Conservation (phyloP, 1,284 basidiomycete species). For the Pyrrhoderma noxium region DNA sequence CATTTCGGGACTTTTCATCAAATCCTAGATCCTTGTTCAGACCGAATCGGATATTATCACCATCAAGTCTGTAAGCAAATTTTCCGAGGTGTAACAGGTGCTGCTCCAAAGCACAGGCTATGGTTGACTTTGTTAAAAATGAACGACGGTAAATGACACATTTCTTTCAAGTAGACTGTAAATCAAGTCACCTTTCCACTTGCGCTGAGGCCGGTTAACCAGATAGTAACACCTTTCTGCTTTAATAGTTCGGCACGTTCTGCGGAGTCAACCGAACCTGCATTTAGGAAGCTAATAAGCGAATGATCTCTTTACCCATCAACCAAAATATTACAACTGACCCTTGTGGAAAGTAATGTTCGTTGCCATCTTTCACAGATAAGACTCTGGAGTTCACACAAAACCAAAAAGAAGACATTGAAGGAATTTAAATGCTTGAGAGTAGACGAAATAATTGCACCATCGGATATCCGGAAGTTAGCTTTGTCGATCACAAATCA, state of each 20-base stretch:
- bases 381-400: too few species aligned
- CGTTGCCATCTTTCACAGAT: conserved; percentile 52
- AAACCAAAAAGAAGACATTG: too few species aligned
- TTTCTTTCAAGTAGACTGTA: neutral
- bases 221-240: conserved; percentile 86
- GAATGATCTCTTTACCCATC: neutral
- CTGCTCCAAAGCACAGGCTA: conserved; percentile 95
- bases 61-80: conserved; percentile 90
- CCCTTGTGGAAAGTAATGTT: conserved; percentile 79
- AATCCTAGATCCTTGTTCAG: conserved; percentile 98
- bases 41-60: conserved; percentile 95
- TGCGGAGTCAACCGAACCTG: conserved; percentile 64
- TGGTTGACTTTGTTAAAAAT: conserved; percentile 81
- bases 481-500: too few species aligned
- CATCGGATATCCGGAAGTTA: too few species aligned
- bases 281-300: neutral
- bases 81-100: conserved; percentile 84
- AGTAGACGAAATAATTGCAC: too few species aligned
- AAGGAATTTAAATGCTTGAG: too few species aligned
- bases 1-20: conserved; percentile 88
- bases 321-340: too few species aligned
- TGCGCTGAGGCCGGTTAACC: conserved; percentile 92
- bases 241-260: conserved; percentile 66
- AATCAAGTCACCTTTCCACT: conserved; percentile 67
- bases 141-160: conserved; percentile 3